These are phyloP conservation scores for Annulohypoxylon truncatum DNA, from an alignment of 2,329 filamentous ascomycete genomes.

Conservation along the genomic window DNA sequence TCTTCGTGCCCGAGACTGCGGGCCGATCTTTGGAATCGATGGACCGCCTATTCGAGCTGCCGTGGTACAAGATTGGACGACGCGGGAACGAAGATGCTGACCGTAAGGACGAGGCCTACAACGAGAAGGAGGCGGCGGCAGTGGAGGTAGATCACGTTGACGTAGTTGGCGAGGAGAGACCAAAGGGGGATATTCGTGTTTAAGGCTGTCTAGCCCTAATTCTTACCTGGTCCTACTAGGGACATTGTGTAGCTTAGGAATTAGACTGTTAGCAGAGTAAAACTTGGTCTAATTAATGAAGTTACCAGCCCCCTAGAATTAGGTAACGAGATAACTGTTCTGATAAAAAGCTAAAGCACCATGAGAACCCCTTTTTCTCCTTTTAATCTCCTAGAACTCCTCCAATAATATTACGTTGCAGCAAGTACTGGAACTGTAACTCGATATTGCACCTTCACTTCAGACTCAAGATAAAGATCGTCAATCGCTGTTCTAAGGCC, in stretches of 20 bases:
- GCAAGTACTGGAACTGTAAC: neutral
- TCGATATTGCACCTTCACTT: neutral
- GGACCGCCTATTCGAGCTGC: constrained; percentile 76
- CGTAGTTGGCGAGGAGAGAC: constrained; percentile 19
- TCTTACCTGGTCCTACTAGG: neutral
- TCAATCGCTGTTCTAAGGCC: too few species aligned
- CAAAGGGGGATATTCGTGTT: constrained; percentile 13
- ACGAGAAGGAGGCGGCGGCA: constrained; percentile 58
- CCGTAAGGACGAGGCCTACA: constrained; percentile 55
- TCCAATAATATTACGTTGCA: neutral
- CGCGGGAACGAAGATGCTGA: constrained; percentile 65
- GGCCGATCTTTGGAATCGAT: constrained; percentile 75
- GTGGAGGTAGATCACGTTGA: constrained; percentile 54
- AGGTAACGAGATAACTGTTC: neutral
- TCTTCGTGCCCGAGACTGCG: constrained; percentile 78
- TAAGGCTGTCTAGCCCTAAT: neutral
- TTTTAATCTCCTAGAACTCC: neutral
- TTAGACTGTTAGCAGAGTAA: neutral
- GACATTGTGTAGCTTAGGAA: neutral
- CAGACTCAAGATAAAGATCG: neutral
- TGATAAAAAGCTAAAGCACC: neutral
- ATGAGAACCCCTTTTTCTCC: neutral
- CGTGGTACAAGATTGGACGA: constrained; percentile 79
- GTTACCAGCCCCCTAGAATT: neutral
- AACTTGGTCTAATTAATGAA: neutral